Base-by-base conservation (phyloP, 345 rosid genomes). In the Camelina neglecta region DNA sequence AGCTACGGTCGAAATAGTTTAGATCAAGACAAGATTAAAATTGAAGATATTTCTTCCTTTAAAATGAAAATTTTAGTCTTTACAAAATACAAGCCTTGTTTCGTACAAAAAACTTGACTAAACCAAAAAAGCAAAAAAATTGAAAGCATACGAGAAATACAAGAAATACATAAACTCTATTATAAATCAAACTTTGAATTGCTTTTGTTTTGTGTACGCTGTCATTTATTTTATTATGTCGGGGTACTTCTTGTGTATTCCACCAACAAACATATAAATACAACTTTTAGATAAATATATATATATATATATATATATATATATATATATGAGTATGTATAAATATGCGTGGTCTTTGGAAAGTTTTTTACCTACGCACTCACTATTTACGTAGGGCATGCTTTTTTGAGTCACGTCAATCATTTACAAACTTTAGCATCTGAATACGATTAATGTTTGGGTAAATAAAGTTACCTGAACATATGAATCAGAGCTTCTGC, bases 401-500 rank as follows among this genome's bases (percentile, higher is more conserved):
- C 76, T 72, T 77, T 63, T 63, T 72, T 29, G 55, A 57, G 81
- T 77, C 81, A 65, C 73, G 71, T 77, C 81, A 72, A 77, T 77
- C 81, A 65, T 65, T 65, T 77, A 77, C 68, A 41, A 65, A 77
- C 81, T 77, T 77, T 71, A 65, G 56, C 81, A 71, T 77, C 81
- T 26, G 61, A 71, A 65, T 58, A 65, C 76, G 55, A 76, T 70
- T 70, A 69, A 36, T 76, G 42, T 70, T 76, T 70, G 44, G 36
- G 56, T 44, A 65, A 47, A 69, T 61, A 76, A 70, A 70, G 75
- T 63, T 56, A 71, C 72, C 75, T 77, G 72, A 36, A 71, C 75
- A 77, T 70, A 77, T 64, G 80, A 77, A 77, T 77, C 75, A 77
- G 80, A 77, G 80, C 80, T 77, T 64, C 80, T 77, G 67, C 48